Conservation (phyloP, 2,329 filamentous ascomycete genomes). For the Botrytis squamosa region DNA sequence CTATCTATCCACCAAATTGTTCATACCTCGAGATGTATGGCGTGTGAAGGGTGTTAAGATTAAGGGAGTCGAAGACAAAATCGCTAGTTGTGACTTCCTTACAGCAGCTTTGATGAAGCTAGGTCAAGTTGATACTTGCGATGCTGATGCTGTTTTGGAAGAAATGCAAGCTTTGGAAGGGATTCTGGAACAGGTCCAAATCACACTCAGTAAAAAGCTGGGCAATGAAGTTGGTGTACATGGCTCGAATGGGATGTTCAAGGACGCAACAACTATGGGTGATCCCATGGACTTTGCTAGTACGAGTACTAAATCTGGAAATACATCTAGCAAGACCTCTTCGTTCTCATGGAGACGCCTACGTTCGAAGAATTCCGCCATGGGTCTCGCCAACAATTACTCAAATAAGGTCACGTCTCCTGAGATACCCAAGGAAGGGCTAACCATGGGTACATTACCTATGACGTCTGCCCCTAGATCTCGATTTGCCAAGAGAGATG, state of each 20-base stretch:
- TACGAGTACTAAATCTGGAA: constrained; percentile 49
- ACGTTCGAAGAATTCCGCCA: constrained; percentile 81
- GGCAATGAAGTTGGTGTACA: constrained; percentile 91
- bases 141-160: constrained; percentile 87
- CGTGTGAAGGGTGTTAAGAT: constrained; percentile 90
- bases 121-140: constrained; percentile 77
- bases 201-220: constrained; percentile 73
- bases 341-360: constrained; percentile 89
- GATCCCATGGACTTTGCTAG: constrained; percentile 47
- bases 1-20: constrained; percentile 87
- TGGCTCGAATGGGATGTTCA: constrained; percentile 70
- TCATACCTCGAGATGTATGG: constrained; percentile 92
- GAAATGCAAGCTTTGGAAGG: constrained; percentile 90
- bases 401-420: constrained; percentile 46
- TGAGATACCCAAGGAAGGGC: constrained; percentile 56
- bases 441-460: constrained; percentile 71
- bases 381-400: constrained; percentile 55
- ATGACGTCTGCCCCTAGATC: constrained; percentile 67
- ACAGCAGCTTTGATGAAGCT: constrained; percentile 86
- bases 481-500: constrained; percentile 69
- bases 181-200: constrained; percentile 83
- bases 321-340: constrained; percentile 71
- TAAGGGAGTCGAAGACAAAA: constrained; percentile 88
- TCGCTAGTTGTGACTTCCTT: constrained; percentile 84
- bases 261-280: constrained; percentile 56